Conservation (phyloP, 2,329 filamentous ascomycete genomes). For the Calonectria henricotiae region DNA sequence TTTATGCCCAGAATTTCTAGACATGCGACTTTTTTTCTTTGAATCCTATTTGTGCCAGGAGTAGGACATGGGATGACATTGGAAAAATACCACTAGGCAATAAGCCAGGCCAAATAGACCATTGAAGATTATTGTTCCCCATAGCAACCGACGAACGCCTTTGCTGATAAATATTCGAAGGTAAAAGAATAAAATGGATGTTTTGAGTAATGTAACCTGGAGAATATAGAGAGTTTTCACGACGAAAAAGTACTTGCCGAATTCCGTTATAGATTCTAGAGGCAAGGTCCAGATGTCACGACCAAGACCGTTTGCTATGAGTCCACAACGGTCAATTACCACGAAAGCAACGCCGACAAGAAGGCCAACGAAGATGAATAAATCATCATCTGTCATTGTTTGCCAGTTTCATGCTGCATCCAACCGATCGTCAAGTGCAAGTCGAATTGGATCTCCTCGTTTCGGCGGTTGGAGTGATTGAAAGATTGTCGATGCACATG, state of each 20-base stretch:
- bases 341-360: constrained; percentile 46
- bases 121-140: constrained; percentile 56
- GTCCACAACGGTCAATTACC: constrained; percentile 47
- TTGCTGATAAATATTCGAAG: constrained; percentile 60
- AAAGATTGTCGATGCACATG: constrained; percentile 54
- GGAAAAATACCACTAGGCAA: constrained; percentile 55
- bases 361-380: constrained; percentile 48
- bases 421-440: constrained; percentile 60
- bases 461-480: constrained; percentile 62
- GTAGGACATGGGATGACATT: constrained; percentile 60
- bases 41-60: constrained; percentile 55
- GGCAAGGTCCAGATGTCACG: constrained; percentile 57
- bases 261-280: constrained; percentile 43
- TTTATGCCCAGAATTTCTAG: background rate
- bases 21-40: background rate
- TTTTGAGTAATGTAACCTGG: constrained; percentile 59
- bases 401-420: constrained; percentile 68
- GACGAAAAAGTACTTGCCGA: constrained; percentile 55
- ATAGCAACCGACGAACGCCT: constrained; percentile 55
- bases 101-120: constrained; percentile 55
- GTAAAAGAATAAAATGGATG: constrained; percentile 63
- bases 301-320: constrained; percentile 54
- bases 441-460: constrained; percentile 65
- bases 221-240: constrained; percentile 60
- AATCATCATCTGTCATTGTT: constrained; percentile 65